phyloP scores from a whole-genome alignment of 768 basidiomycete genomes.

The Boletus fagicola region DNA sequence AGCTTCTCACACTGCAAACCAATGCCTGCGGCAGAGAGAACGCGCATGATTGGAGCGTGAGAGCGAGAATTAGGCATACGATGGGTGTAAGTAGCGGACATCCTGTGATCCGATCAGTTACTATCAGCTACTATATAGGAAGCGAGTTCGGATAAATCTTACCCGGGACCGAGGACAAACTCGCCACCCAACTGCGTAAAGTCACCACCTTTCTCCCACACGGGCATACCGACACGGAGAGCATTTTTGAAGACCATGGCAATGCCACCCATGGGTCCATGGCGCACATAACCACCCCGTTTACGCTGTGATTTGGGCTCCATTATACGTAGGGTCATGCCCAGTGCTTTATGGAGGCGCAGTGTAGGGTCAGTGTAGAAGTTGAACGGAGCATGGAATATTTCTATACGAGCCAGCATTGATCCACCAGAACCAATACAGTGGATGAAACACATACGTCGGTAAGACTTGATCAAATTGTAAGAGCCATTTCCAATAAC shows the following conservation, averaged over 20 bases:
- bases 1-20: conserved; percentile 26
- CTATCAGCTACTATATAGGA: no score
- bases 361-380: conserved; percentile 80
- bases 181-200: conserved; percentile 84
- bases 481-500: conserved; percentile 79
- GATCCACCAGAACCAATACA: neutral
- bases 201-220: conserved; percentile 80
- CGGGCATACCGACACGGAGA: conserved; percentile 71
- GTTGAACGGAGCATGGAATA: conserved; percentile 68
- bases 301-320: conserved; percentile 43
- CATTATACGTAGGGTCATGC: conserved; percentile 59
- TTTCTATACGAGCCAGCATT: conserved; percentile 39
- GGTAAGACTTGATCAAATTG: conserved; percentile 74
- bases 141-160: conserved; percentile 34
- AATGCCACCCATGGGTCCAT: conserved; percentile 63
- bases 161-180: conserved; percentile 73
- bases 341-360: conserved; percentile 66
- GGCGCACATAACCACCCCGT: conserved; percentile 63
- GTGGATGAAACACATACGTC: conserved; percentile 40
- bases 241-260: conserved; percentile 73
- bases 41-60: conserved; percentile 70
- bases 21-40: conserved; percentile 63
- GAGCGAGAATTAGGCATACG: conserved; percentile 77
- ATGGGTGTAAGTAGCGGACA: conserved; percentile 73
- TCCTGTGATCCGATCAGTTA: conserved; percentile 35